Percentiles rank a stretch among this genome's conserved stretches.
phyloP scores from a whole-genome alignment of 805 yeast genomes.

The Metschnikowia reukaufii region DNA sequence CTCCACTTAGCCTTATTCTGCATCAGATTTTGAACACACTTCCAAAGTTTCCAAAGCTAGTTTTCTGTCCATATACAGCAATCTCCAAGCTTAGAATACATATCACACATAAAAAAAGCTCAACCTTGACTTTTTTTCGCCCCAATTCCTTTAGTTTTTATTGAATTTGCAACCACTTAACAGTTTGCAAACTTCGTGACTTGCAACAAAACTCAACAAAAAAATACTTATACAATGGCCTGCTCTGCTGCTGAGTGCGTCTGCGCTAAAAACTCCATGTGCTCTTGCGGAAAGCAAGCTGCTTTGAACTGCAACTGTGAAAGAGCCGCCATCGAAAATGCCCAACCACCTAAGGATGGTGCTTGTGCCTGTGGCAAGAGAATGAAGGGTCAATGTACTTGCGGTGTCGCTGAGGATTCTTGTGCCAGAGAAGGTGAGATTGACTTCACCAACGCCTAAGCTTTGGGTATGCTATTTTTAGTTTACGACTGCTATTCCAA shows the following conservation, averaged over 20 bases:
- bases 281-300: constrained; percentile 62
- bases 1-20: too few relatives aligned
- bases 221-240: constrained; percentile 10
- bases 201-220: neutral
- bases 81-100: neutral
- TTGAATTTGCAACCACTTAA: constrained; percentile 1
- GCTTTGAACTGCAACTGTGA: constrained; percentile 59
- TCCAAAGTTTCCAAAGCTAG: too few relatives aligned
- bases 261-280: constrained; percentile 61
- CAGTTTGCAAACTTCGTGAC: neutral
- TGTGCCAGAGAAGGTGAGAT: constrained; percentile 56
- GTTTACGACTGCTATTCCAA: neutral
- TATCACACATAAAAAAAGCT: neutral
- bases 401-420: constrained; percentile 46
- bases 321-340: constrained; percentile 52
- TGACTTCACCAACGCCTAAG: constrained; percentile 45
- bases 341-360: constrained; percentile 37
- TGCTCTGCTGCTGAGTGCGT: constrained; percentile 47
- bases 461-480: neutral
- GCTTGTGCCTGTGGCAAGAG: constrained; percentile 65
- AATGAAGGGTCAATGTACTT: constrained; percentile 52
- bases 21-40: too few relatives aligned
- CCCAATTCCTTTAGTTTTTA: neutral
- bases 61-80: neutral
- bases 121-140: neutral